These are phyloP conservation scores for Xylaria castorea DNA, from an alignment of 495 filamentous ascomycete species.

Conservation along the genomic window DNA sequence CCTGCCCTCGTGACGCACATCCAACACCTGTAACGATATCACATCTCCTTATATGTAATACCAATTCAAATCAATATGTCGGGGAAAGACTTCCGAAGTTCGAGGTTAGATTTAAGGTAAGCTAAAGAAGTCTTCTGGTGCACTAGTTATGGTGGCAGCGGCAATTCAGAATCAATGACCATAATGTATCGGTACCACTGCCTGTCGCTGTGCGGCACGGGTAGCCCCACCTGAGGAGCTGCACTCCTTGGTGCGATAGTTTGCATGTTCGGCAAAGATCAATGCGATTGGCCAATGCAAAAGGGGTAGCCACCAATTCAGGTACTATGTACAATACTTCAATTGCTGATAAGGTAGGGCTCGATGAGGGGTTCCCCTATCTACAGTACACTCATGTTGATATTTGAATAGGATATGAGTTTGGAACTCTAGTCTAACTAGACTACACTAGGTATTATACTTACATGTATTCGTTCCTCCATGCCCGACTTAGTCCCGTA, in stretches of 20 bases:
- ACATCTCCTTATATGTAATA: background rate
- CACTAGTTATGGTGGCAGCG: background rate
- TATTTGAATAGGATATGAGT: background rate
- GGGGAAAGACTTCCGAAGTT: background rate
- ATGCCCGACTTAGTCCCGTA: background rate
- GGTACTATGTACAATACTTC: background rate
- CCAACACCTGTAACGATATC: background rate
- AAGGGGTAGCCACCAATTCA: constrained; percentile 12
- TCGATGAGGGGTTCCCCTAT: background rate
- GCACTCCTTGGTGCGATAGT: background rate
- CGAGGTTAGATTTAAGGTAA: background rate
- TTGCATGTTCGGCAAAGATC: background rate
- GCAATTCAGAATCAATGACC: background rate
- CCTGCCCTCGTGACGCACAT: background rate
- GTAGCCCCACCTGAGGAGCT: constrained; percentile 1
- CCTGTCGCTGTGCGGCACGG: background rate
- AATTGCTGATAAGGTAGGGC: background rate
- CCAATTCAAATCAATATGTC: background rate
- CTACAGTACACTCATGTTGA: background rate
- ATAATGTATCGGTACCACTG: background rate
- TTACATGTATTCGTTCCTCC: background rate
- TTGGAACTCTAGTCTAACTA: too few species aligned
- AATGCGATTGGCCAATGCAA: constrained; percentile 19
- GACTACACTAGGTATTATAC: background rate
- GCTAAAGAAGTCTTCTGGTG: background rate